Evolutionary conservation across 345 rosid species (phyloP), one percentile per base, ranked within the genome.

Genomic region (Schrenkiella parvula): DNA sequence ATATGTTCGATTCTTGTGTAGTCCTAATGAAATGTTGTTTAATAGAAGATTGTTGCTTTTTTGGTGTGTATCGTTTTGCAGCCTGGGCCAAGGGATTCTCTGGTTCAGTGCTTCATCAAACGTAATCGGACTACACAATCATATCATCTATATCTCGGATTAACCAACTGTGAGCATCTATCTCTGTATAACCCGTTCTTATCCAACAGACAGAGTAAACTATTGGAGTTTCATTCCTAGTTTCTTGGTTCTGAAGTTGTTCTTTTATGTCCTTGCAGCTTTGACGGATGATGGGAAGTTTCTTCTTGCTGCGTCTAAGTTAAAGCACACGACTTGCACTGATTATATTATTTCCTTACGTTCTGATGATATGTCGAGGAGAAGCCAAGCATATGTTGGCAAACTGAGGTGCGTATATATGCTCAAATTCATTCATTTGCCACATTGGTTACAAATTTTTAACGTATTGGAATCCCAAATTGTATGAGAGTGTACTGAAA

Each of bases 241-340:
- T 71, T 14, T 61, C 38, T 48, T 56, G 37, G 43, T 34, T 57
- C 35, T 19, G 19, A 6, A 18, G 18, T 32, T 31, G 28, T 37
- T 75, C n/a, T 35, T 4, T 50, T 22, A 2, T n/a, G 10, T 56
- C 13, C n/a, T 8, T n/a, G 74, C 83, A 93, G 98, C 90, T 57
- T 82, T 87, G 73, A 83, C 83, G 67, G 96, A 87, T 64, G 87
- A 86, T 73, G 98, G 96, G 6, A 89, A 90, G 86, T 89, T 93
- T 68, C 90, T 90, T 78, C 90, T 93, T 10, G 86, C 89, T 80
- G 98, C 97, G 47, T 81, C 81, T 79, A 90, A 82, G 85, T 71
- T 81, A 15, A 83, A 89, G 47, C 86, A 90, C 35, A 83, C 96
- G 25, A 90, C 93, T 32, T 89, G 92, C 75, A 89, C 97, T 19